These are phyloP conservation scores for Trichoderma citrinoviride DNA, from an alignment of 2,329 filamentous ascomycete genomes.

Conservation along the genomic window DNA sequence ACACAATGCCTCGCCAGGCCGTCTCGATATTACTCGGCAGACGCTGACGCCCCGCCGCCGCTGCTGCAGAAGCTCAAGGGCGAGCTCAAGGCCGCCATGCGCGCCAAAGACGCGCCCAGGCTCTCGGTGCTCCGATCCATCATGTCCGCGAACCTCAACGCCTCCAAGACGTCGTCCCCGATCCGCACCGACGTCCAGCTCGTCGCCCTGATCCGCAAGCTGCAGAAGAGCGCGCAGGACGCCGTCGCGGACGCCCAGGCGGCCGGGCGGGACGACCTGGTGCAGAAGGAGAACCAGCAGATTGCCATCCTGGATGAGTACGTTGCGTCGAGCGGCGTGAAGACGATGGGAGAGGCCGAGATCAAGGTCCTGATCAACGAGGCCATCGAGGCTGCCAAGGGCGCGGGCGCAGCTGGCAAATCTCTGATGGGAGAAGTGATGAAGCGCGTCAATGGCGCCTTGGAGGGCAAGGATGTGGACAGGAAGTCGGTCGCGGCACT, in stretches of 20 bases:
- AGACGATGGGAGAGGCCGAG: slow-evolving; percentile 57
- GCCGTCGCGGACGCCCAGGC: slow-evolving; percentile 62
- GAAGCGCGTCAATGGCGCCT: slow-evolving; percentile 54
- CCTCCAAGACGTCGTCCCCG: slow-evolving; percentile 69
- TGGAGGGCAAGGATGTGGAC: slow-evolving; percentile 65
- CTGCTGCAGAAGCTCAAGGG: slow-evolving; percentile 53
- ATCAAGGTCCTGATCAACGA: slow-evolving; percentile 52
- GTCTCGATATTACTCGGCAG: slow-evolving; percentile 36
- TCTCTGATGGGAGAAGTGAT: slow-evolving; percentile 59
- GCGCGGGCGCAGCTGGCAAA: slow-evolving; percentile 45
- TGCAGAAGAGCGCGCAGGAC: slow-evolving; percentile 55
- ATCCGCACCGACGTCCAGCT: slow-evolving; percentile 69
- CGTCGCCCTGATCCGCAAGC: slow-evolving; percentile 64
- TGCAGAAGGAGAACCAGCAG: slow-evolving; percentile 67
- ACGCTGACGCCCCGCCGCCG: slow-evolving; percentile 41
- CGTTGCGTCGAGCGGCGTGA: slow-evolving; percentile 55
- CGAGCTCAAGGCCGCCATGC: slow-evolving; percentile 66
- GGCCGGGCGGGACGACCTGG: slow-evolving; percentile 66
- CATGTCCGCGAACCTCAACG: slow-evolving; percentile 69
- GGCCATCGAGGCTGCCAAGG: slow-evolving; percentile 51
- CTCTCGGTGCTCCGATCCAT: slow-evolving; percentile 67
- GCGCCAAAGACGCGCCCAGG: slow-evolving; percentile 60
- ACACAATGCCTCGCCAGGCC: slow-evolving; percentile 14
- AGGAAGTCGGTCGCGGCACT: slow-evolving; percentile 58
- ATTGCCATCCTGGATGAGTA: slow-evolving; percentile 65